Conservation (phyloP, 306 rosid genomes). For the Prunus mume region DNA sequence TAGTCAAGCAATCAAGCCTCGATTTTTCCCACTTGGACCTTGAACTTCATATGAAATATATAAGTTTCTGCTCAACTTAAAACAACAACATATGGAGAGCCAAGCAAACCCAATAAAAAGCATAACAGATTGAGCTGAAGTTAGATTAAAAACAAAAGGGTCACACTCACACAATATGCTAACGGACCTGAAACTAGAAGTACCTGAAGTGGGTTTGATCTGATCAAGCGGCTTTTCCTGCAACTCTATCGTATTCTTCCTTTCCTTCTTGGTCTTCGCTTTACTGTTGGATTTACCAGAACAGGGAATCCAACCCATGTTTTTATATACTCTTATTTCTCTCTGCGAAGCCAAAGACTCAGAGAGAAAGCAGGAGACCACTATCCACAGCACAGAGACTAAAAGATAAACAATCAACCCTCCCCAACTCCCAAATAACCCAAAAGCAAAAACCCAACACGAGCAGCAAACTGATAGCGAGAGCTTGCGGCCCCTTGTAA, state of each 20-base stretch:
- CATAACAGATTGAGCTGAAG: slow-evolving; percentile 24
- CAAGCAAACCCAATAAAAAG: background rate
- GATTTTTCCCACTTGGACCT: background rate
- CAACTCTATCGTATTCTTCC: slow-evolving; percentile 42
- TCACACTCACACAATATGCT: slow-evolving; percentile 1
- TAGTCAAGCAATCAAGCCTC: background rate
- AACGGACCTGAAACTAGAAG: slow-evolving; percentile 6
- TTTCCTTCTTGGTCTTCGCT: slow-evolving; percentile 46
- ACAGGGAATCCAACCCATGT: slow-evolving; percentile 91
- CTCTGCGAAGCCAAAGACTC: slow-evolving; percentile 4
- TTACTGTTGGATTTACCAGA: slow-evolving; percentile 61
- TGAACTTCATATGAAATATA: slow-evolving; percentile 4
- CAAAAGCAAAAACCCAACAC: slow-evolving; percentile 31
- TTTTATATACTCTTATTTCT: background rate
- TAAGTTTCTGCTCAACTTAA: slow-evolving; percentile 11
- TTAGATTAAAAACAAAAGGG: slow-evolving; percentile 25
- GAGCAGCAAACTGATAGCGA: slow-evolving; percentile 26
- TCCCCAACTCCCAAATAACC: slow-evolving; percentile 11
- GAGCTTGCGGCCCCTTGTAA: slow-evolving; percentile 16
- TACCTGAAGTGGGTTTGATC: slow-evolving; percentile 61
- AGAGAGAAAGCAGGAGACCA: background rate
- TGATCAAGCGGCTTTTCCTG: slow-evolving; percentile 44
- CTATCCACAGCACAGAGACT: slow-evolving; percentile 15
- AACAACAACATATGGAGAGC: slow-evolving; percentile 31
- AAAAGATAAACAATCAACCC: slow-evolving; percentile 20